Evolutionary conservation across 2,329 filamentous ascomycete species (phyloP).

Genomic region (Pseudovirgaria hyperparasitica): DNA sequence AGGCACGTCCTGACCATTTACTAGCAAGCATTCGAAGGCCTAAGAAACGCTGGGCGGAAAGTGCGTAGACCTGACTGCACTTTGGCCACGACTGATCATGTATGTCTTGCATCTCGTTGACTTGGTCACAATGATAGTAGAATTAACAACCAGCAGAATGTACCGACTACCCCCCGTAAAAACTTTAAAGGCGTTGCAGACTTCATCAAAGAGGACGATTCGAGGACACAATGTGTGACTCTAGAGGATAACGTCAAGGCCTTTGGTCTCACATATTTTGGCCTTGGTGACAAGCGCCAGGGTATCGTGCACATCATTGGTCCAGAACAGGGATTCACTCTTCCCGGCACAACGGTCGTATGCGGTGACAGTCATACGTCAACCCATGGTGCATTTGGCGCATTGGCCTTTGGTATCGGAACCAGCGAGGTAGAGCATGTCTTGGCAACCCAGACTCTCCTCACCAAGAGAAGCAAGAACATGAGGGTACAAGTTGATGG

Average conservation of each 20-base stretch:
- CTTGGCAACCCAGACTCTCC: constrained; percentile 86
- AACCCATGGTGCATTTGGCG: constrained; percentile 91
- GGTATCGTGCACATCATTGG: constrained; percentile 98
- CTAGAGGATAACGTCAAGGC: constrained; percentile 96
- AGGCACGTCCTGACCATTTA: constrained; percentile 7
- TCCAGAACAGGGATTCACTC: constrained; percentile 95
- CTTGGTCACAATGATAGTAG: constrained; percentile 3
- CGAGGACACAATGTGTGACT: constrained; percentile 83
- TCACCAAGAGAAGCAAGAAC: constrained; percentile 94
- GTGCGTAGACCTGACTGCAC: constrained; percentile 95
- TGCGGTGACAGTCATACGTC: constrained; percentile 98
- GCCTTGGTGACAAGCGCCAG: constrained; percentile 88
- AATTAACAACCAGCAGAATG: constrained; percentile 49
- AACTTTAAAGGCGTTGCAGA: constrained; percentile 84
- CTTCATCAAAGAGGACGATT: constrained; percentile 93
- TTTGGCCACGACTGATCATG: constrained; percentile 90
- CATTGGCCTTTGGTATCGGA: constrained; percentile 91
- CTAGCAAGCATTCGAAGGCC: constrained; percentile 91
- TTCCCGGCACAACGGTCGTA: constrained; percentile 91
- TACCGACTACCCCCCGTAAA: constrained; percentile 83
- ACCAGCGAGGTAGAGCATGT: constrained; percentile 99
- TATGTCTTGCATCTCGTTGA: constrained; percentile 38
- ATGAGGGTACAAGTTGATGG: constrained; percentile 96
- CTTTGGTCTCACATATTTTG: constrained; percentile 94
- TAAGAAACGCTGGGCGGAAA: constrained; percentile 75